Conservation (phyloP, 192 early-diverging fungal species). For the Funneliformis mosseae region DNA sequence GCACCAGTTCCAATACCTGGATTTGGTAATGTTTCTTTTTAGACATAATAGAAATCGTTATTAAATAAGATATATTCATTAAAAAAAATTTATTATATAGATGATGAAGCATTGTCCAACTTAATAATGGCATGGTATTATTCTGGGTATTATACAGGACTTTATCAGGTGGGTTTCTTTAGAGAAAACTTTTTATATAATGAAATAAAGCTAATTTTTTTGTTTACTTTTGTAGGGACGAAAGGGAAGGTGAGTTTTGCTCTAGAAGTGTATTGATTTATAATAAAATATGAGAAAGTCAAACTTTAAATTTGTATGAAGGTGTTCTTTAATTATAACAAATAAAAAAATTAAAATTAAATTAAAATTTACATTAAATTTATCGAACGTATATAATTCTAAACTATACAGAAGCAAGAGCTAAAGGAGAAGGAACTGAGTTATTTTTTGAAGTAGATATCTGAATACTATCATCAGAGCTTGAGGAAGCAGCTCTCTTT, state of each 20-base stretch:
- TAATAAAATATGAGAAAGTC: background rate
- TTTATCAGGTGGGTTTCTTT: constrained; percentile 54
- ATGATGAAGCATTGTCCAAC: constrained; percentile 63
- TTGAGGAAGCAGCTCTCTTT: background rate
- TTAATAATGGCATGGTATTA: constrained; percentile 79
- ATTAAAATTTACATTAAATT: background rate
- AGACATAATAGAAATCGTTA: background rate
- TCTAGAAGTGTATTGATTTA: background rate
- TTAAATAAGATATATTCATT: background rate
- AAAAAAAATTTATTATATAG: constrained; percentile 29
- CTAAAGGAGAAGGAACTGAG: background rate
- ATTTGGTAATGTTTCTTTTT: background rate
- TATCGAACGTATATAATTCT: background rate
- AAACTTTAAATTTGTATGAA: too few species aligned
- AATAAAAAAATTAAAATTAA: background rate
- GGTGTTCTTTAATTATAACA: background rate
- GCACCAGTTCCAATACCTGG: background rate
- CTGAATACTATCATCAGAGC: background rate
- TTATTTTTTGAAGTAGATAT: background rate
- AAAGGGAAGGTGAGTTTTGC: background rate
- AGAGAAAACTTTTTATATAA: background rate
- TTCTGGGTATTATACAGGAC: constrained; percentile 73
- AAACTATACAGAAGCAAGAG: background rate
- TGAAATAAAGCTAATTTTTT: background rate
- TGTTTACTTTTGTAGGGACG: background rate